Percentiles rank a stretch among this genome's conserved stretches.
Evolutionary conservation across 257 asterid genomes (phyloP).

Genomic region (Plectranthus barbatus): DNA sequence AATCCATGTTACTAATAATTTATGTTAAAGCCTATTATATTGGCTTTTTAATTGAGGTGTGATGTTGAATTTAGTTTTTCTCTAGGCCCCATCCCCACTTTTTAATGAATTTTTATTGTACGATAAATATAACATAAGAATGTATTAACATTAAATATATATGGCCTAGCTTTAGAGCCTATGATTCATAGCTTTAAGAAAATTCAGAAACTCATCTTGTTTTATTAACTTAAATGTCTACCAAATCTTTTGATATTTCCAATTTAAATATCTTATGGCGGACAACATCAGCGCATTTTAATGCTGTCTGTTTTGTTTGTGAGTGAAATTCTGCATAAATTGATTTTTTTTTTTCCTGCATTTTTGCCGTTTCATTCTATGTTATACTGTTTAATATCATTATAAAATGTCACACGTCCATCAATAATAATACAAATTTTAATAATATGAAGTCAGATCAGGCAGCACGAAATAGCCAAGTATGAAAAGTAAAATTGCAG

Average conservation of each 20-base stretch:
- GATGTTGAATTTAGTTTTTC: not conserved
- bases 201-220: not conserved
- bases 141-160: not conserved
- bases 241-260: not conserved
- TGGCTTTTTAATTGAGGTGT: conserved; percentile 11
- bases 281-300: not conserved
- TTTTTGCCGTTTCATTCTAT: too few relatives aligned
- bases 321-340: not conserved
- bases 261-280: not conserved
- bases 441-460: too few relatives aligned
- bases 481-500: too few relatives aligned
- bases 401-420: too few relatives aligned
- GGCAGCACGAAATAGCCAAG: too few relatives aligned
- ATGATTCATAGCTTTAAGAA: not conserved
- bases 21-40: conserved; percentile 13
- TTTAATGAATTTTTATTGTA: not conserved
- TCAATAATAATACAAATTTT: too few relatives aligned
- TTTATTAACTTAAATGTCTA: conserved; percentile 5
- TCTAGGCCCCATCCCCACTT: not conserved
- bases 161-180: not conserved
- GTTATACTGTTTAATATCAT: too few relatives aligned
- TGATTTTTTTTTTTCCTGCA: too few relatives aligned
- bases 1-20: not conserved
- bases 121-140: not conserved
- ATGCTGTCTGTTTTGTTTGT: not conserved